phyloP scores from a whole-genome alignment of 2,329 filamentous ascomycete species.

The Thermomyces lanuginosus region DNA sequence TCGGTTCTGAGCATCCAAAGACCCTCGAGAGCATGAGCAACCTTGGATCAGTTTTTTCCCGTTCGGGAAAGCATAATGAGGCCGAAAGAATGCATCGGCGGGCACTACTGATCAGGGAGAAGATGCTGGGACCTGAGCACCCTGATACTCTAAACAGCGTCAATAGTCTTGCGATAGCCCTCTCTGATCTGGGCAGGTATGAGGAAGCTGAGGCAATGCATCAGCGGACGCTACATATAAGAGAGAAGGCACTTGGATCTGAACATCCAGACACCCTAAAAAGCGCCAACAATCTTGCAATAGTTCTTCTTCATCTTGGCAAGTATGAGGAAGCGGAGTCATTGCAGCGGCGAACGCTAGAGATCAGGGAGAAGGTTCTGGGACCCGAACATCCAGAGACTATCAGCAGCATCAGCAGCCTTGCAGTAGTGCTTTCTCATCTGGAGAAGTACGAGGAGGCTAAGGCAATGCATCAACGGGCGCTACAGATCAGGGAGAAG shows the following conservation, averaged over 20 bases:
- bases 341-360: conserved; percentile 3
- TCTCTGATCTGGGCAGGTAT: neutral
- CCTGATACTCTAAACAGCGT: conserved; percentile 8
- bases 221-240: conserved; percentile 2
- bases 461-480: conserved; percentile 1
- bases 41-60: neutral
- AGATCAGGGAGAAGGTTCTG: neutral
- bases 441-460: neutral
- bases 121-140: conserved; percentile 7
- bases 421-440: neutral
- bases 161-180: conserved; percentile 5
- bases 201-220: neutral
- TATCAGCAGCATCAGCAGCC: neutral
- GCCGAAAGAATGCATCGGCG: neutral
- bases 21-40: conserved; percentile 1
- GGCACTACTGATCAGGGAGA: conserved; percentile 2
- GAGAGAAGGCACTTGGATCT: conserved; percentile 5
- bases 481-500: neutral
- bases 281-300: conserved; percentile 8
- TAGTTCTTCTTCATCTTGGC: neutral
- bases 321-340: conserved; percentile 7
- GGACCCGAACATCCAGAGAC: neutral
- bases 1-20: conserved; percentile 5
- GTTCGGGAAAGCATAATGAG: neutral
- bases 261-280: conserved; percentile 9